Conservation (phyloP, 129 eudicot species). For the Mikania micrantha region DNA sequence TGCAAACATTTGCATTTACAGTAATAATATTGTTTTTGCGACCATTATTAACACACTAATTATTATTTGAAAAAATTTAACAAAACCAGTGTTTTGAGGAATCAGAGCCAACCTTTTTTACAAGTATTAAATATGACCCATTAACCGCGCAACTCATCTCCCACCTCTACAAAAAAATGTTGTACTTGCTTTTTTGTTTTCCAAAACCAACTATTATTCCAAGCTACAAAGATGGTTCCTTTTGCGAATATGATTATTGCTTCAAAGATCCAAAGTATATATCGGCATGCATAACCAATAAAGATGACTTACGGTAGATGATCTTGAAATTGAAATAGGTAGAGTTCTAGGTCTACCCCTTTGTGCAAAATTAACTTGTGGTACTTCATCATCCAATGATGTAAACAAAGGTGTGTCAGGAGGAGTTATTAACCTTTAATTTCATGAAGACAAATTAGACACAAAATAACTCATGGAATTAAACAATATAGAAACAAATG, state of each 20-base stretch:
- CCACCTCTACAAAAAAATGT: not conserved
- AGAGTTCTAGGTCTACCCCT: conserved; percentile 86
- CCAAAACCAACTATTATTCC: not conserved
- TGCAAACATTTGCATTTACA: not conserved
- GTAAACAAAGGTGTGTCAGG: conserved; percentile 93
- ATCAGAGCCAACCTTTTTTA: not conserved
- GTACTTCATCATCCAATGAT: conserved; percentile 79
- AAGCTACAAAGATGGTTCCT: not conserved
- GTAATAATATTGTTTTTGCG: not conserved
- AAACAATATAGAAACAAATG: not conserved
- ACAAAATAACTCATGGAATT: not conserved
- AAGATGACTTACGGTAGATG: conserved; percentile 60
- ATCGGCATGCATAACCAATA: conserved; percentile 10
- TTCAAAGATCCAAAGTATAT: not conserved
- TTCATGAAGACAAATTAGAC: not conserved
- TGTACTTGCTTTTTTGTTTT: not conserved
- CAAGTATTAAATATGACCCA: not conserved
- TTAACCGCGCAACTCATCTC: not conserved
- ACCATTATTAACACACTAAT: not conserved
- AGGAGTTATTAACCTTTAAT: conserved; percentile 87
- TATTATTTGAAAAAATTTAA: too few relatives aligned
- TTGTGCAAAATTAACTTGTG: conserved; percentile 40
- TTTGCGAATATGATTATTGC: not conserved
- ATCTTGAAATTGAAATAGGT: conserved; percentile 78
- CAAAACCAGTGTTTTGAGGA: not conserved